phyloP scores from a whole-genome alignment of 345 rosid genomes.

The Toxicodendron radicans region DNA sequence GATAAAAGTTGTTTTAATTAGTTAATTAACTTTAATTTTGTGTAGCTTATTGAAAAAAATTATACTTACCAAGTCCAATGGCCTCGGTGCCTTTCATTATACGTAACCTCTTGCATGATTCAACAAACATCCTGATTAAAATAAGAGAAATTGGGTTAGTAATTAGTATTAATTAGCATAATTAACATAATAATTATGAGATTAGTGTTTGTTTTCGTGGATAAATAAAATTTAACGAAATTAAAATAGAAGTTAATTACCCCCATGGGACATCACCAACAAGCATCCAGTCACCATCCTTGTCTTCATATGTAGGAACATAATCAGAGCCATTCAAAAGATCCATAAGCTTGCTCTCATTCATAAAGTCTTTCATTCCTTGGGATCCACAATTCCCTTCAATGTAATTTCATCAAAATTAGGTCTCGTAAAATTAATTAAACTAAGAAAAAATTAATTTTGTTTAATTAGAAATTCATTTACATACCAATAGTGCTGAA shows the following conservation, averaged over 20 bases:
- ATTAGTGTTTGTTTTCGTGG: too few species aligned
- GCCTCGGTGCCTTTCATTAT: conserved; percentile 90
- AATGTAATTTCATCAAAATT: conserved; percentile 8
- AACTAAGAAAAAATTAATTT: too few species aligned
- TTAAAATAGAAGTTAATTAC: conserved; percentile 37
- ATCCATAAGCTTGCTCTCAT: conserved; percentile 71
- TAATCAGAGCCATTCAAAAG: conserved; percentile 67
- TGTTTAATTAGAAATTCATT: too few species aligned
- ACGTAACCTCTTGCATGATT: conserved; percentile 85
- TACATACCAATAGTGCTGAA: conserved; percentile 60
- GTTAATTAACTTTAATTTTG: too few species aligned
- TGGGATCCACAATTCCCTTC: conserved; percentile 69
- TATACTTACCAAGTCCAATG: conserved; percentile 59
- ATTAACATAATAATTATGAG: neutral
- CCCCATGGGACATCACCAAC: conserved; percentile 98
- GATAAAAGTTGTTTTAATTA: too few species aligned
- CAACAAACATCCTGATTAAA: conserved; percentile 76
- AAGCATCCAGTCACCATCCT: conserved; percentile 97
- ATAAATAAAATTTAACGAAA: neutral
- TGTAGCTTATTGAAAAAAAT: neutral
- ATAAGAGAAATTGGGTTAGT: neutral
- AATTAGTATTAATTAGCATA: too few species aligned
- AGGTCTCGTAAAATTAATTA: neutral
- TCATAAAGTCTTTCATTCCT: conserved; percentile 81
- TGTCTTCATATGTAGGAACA: conserved; percentile 91